Evolutionary conservation across 192 early-diverging fungal genomes (phyloP).

Genomic region (Linnemannia exigua): DNA sequence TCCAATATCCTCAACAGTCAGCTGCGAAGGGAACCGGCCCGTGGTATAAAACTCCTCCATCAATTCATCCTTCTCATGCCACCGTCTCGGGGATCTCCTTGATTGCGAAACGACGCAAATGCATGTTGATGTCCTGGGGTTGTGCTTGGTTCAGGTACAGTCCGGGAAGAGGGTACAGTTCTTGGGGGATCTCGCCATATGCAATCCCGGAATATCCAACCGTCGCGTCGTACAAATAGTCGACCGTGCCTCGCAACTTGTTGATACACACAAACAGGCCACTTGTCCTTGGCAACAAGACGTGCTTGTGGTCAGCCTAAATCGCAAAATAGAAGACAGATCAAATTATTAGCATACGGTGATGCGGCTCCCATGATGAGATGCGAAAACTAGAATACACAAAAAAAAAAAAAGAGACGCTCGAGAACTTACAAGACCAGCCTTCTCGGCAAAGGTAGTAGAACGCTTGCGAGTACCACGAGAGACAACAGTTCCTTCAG

Average conservation of each 20-base stretch:
- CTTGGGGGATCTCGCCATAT: conserved; percentile 83
- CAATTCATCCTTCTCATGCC: conserved; percentile 87
- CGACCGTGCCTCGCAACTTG: conserved; percentile 72
- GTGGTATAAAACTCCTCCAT: conserved; percentile 84
- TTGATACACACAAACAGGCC: conserved; percentile 83
- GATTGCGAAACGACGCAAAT: conserved; percentile 77
- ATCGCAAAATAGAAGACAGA: background rate
- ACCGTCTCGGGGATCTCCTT: conserved; percentile 80
- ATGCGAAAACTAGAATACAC: no score
- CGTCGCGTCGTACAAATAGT: conserved; percentile 90
- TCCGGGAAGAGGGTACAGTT: conserved; percentile 82
- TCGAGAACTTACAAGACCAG: conserved; percentile 61
- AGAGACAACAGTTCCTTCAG: conserved; percentile 95
- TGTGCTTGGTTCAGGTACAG: conserved; percentile 81
- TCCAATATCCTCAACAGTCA: conserved; percentile 27
- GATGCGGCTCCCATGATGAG: no score
- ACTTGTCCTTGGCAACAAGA: conserved; percentile 88
- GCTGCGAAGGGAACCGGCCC: conserved; percentile 73
- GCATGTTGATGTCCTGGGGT: conserved; percentile 87
- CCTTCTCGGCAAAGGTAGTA: conserved; percentile 78
- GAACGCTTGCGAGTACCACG: conserved; percentile 78
- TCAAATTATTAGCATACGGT: background rate
- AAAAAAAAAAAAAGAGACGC: conserved; percentile 7
- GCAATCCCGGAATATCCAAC: conserved; percentile 88
- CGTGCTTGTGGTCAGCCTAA: conserved; percentile 73